Conservation (phyloP, 73 alveolate species). For the Symbiodinium natans region DNA sequence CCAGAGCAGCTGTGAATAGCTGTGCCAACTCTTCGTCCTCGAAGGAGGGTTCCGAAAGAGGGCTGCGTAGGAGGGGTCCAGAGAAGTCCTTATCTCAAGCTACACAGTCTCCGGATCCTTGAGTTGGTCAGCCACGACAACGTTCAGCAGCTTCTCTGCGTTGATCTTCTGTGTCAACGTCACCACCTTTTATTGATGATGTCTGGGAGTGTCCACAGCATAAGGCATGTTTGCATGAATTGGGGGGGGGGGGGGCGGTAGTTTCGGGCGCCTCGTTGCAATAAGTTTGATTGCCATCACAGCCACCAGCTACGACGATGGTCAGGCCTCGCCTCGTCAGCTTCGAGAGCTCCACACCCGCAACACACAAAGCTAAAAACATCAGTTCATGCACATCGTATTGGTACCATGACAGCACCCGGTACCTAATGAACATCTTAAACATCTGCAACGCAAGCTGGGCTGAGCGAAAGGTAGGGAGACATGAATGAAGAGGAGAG, state of each 20-base stretch:
- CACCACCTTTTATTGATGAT: constrained; percentile 60
- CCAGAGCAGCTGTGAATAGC: constrained; percentile 74
- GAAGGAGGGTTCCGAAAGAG: background rate
- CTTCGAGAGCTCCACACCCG: background rate
- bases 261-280: constrained; percentile 30
- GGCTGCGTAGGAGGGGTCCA: background rate
- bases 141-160: constrained; percentile 51
- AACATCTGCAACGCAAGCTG: background rate
- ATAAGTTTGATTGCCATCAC: constrained; percentile 85
- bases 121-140: constrained; percentile 85
- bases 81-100: background rate
- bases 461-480: no score
- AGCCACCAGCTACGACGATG: constrained; percentile 88
- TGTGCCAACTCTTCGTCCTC: constrained; percentile 85
- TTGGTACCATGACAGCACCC: no score
- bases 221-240: background rate
- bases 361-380: no score
- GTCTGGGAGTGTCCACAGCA: background rate
- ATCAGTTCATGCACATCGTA: no score
- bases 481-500: background rate
- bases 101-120: constrained; percentile 25
- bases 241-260: no score
- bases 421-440: no score
- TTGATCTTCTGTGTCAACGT: constrained; percentile 79
- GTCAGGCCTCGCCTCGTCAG: constrained; percentile 75